Evolutionary conservation across 768 basidiomycete genomes (phyloP).

Genomic region (Russula compacta): DNA sequence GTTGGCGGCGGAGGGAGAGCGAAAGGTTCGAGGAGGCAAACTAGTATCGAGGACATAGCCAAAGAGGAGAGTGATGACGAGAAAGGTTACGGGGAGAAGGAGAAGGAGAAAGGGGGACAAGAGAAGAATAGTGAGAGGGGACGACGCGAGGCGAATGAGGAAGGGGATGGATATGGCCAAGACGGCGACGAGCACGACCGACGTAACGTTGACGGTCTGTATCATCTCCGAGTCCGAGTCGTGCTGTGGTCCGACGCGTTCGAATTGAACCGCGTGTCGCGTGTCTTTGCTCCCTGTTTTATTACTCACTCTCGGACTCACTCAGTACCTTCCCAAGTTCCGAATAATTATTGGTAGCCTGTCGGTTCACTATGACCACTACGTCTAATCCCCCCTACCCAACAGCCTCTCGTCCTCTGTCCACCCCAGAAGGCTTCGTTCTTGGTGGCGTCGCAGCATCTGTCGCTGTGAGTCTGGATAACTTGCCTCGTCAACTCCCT

Average conservation of each 20-base stretch:
- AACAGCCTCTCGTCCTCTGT: slow-evolving; percentile 31
- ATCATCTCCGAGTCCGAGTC: neutral
- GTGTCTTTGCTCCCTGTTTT: neutral
- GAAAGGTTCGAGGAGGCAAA: slow-evolving; percentile 26
- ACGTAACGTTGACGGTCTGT: slow-evolving; percentile 23
- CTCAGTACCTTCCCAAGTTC: neutral
- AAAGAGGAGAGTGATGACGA: slow-evolving; percentile 41
- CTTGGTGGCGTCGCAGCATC: slow-evolving; percentile 90
- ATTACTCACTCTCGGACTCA: neutral
- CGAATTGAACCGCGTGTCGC: neutral
- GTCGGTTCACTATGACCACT: neutral
- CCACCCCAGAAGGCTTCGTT: slow-evolving; percentile 72
- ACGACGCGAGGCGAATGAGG: slow-evolving; percentile 48
- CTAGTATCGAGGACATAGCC: slow-evolving; percentile 51
- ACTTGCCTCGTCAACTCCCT: neutral
- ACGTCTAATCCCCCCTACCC: neutral
- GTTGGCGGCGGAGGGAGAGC: slow-evolving; percentile 49
- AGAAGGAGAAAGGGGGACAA: slow-evolving; percentile 53
- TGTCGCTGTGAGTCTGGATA: slow-evolving; percentile 56
- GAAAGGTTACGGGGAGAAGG: slow-evolving; percentile 33
- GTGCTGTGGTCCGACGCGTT: too few species aligned
- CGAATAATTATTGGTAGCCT: neutral
- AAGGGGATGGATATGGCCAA: slow-evolving; percentile 51
- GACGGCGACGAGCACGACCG: slow-evolving; percentile 48
- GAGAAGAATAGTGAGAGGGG: slow-evolving; percentile 55